Conservation (phyloP, 495 filamentous ascomycete species). For the Copromyces sp. region DNA sequence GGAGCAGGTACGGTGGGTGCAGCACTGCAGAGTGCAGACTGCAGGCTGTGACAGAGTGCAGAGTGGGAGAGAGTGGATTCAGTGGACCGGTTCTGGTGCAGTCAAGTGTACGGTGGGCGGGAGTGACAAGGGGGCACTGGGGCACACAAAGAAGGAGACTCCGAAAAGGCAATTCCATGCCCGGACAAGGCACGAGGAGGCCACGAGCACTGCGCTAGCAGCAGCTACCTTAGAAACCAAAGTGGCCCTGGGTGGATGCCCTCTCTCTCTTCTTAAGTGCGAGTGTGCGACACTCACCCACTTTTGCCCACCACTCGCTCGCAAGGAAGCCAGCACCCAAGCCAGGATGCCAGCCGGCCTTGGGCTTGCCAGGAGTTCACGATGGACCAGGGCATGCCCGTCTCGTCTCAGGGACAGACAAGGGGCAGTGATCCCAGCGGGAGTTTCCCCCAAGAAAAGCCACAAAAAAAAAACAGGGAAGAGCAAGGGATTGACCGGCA, state of each 20-base stretch:
- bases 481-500: not conserved
- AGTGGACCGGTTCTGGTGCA: not conserved
- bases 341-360: not conserved
- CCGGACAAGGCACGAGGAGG: not conserved
- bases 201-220: not conserved
- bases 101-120: not conserved
- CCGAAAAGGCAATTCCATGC: not conserved
- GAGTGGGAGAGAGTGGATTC: not conserved
- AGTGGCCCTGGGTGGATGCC: not conserved
- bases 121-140: not conserved
- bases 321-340: not conserved
- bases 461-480: not conserved
- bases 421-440: not conserved
- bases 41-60: not conserved
- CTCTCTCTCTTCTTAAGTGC: not conserved
- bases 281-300: not conserved
- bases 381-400: not conserved
- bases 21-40: not conserved
- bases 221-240: not conserved
- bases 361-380: not conserved
- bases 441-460: not conserved
- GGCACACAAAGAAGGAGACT: not conserved
- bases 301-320: not conserved
- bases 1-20: not conserved
- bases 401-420: not conserved